Base-by-base conservation (phyloP, 129 eudicot species). In the Chrysanthemum lavandulifolium region DNA sequence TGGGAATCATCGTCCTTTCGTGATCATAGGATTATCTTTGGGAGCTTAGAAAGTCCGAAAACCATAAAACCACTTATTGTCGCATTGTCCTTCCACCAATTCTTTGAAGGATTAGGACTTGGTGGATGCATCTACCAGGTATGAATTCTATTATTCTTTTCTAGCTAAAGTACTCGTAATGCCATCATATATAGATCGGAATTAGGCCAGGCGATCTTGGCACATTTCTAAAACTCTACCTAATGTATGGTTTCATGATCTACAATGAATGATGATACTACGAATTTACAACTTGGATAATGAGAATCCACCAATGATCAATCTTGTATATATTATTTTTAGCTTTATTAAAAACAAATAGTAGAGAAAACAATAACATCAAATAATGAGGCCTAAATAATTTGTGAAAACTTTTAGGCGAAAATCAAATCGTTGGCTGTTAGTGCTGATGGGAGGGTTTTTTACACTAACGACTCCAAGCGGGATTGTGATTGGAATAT, bases 81-180 rank as follows among this genome's bases (percentile, higher is more conserved):
- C 2, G 84, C 84, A 25, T 65, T 81, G 43, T 69, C 77, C 0
- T 81, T 81, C 59, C 84, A 81, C 23, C 84, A 76, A 52, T 21
- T 81, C 27, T 81, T 81, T 19, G 84, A 81, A 58, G 84, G 84
- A 8, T 56, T 81, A 68, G 84, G 84, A 5, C 80, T 81, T 1
- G 84, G 84, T 0, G 78, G 84, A 47, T 76, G 84, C 69, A 81
- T 81, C 9, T 62, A 61, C 27, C 81, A 81, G 84, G 84, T 75
- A 65, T 14, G 9, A 5, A 51, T 19, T 33, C 2, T 29, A 29
- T 29, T 29, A 29, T 29, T 29, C 33, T 3, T 29, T 29, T 29
- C 33, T 29, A 29, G 4, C 33, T 2, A 29, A 2, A 2, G 33
- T 29, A 29, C 33, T 29, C 33, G 33, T 29, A 29, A 29, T 29